A percentile compares a stretch with the other conserved stretches of the same genome.
Conservation (phyloP, 352 stramenopile species). For the Discostella stelligera region DNA sequence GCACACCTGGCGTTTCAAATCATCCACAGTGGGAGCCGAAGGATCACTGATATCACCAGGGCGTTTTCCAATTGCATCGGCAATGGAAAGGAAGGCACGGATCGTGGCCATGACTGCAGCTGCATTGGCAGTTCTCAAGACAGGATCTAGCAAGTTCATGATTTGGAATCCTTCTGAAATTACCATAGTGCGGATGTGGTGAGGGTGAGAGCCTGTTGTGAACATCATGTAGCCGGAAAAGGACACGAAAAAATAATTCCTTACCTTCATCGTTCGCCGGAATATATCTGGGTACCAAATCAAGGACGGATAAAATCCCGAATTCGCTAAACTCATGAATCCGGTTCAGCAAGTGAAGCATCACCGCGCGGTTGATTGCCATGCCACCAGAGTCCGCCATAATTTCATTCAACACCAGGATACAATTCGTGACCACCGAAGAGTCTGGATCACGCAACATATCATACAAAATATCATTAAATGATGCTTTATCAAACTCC, state of each 20-base stretch:
- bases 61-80: slow-evolving; percentile 85
- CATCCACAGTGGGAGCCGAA: slow-evolving; percentile 49
- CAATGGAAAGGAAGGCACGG: slow-evolving; percentile 97
- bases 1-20: slow-evolving; percentile 84
- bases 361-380: slow-evolving; percentile 94
- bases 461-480: slow-evolving; percentile 98
- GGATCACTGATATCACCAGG: slow-evolving; percentile 61
- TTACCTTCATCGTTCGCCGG: slow-evolving; percentile 86
- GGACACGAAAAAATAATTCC: neutral
- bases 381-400: slow-evolving; percentile 94
- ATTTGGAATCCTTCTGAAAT: slow-evolving; percentile 93
- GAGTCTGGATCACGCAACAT: slow-evolving; percentile 97
- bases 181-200: neutral
- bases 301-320: slow-evolving; percentile 94
- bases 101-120: slow-evolving; percentile 94
- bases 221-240: neutral
- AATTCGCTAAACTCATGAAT: slow-evolving; percentile 99
- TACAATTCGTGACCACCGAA: slow-evolving; percentile 95
- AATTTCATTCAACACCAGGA: slow-evolving; percentile 98
- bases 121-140: slow-evolving; percentile 92
- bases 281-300: slow-evolving; percentile 92
- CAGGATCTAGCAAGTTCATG: slow-evolving; percentile 94
- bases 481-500: slow-evolving; percentile 87
- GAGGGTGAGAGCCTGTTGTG: no score
- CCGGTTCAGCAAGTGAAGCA: slow-evolving; percentile 96